Conservation (phyloP, 176 grass and related monocot genomes). For the Oryza glumipatula region DNA sequence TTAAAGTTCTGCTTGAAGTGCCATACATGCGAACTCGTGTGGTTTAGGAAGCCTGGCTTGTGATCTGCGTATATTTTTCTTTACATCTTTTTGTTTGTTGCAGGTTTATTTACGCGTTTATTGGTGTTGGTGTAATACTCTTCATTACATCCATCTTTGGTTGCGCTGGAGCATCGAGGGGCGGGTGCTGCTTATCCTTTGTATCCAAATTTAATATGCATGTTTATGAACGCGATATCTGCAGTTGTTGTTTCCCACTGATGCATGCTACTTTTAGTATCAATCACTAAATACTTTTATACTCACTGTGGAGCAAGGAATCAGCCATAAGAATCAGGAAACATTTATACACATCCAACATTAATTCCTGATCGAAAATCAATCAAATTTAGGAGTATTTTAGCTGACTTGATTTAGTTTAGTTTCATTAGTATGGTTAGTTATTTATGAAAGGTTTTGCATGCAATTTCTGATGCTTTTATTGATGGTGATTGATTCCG, state of each 20-base stretch:
- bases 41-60: not conserved
- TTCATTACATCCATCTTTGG: conserved; percentile 76
- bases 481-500: not conserved
- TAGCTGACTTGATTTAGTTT: conserved; percentile 5
- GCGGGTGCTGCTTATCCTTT: conserved; percentile 79
- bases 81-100: conserved; percentile 24
- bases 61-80: not conserved
- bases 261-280: conserved; percentile 8
- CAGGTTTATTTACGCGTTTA: conserved; percentile 87
- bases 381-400: not conserved
- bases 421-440: conserved; percentile 7
- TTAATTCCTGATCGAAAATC: not conserved
- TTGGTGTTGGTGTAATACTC: conserved; percentile 67
- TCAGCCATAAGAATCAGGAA: not conserved
- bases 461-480: conserved; percentile 9
- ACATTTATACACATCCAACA: not conserved
- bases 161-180: conserved; percentile 69
- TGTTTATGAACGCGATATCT: conserved; percentile 24
- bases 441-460: conserved; percentile 1
- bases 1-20: not conserved
- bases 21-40: not conserved
- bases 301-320: conserved; percentile 11
- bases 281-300: conserved; percentile 7
- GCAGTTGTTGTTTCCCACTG: not conserved
- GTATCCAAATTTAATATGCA: conserved; percentile 63